Conservation (phyloP, 305 asterid genomes). For the Euphrasia arctica region DNA sequence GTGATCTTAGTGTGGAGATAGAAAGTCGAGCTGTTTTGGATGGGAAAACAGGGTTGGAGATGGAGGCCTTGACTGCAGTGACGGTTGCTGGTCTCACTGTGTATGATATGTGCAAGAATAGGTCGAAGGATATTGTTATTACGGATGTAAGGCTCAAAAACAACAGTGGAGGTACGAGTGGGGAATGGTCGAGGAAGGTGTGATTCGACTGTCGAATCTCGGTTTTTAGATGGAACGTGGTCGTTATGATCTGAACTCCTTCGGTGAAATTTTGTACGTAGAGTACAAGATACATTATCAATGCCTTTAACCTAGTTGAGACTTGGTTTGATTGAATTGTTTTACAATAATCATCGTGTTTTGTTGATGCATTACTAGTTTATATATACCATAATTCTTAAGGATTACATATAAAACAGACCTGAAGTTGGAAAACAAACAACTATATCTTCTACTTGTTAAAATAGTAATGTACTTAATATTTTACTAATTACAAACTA, state of each 20-base stretch:
- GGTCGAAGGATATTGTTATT: conserved; percentile 63
- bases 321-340: no score
- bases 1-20: conserved; percentile 55
- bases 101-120: conserved; percentile 93
- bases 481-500: not conserved
- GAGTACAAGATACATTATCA: no score
- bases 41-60: conserved; percentile 84
- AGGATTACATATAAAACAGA: no score
- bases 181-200: conserved; percentile 68
- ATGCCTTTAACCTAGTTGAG: no score
- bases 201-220: no score
- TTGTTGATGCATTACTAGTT: no score
- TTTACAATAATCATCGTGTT: no score
- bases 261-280: no score
- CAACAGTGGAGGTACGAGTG: conserved; percentile 84
- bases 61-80: conserved; percentile 89
- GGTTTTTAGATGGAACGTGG: no score
- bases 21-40: conserved; percentile 53
- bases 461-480: not conserved
- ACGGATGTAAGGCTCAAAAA: conserved; percentile 60
- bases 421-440: not conserved
- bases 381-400: no score
- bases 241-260: no score
- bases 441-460: not conserved
- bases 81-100: conserved; percentile 77